Percentiles rank a stretch among this genome's conserved stretches.
Conservation (phyloP, 2,329 filamentous ascomycete genomes). For the Gnomoniopsis smithogilvyi region DNA sequence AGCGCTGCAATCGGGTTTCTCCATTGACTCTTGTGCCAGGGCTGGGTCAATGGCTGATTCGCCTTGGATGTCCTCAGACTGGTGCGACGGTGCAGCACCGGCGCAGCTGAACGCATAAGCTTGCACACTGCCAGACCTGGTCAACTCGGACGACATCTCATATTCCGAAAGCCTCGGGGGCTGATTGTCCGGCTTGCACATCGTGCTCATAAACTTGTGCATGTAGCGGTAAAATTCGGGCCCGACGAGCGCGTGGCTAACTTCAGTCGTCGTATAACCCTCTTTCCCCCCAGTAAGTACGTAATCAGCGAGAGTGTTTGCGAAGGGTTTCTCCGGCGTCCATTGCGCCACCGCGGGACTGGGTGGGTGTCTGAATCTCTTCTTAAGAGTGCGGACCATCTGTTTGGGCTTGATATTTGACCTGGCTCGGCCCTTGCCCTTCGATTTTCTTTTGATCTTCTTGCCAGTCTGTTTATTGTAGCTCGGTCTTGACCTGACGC, state of each 20-base stretch:
- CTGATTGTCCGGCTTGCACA: conserved; percentile 33
- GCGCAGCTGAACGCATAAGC: conserved; percentile 37
- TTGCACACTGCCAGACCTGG: conserved; percentile 37
- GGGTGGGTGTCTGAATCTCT: conserved; percentile 11
- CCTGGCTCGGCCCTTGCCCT: conserved; percentile 3
- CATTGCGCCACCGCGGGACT: conserved; percentile 21
- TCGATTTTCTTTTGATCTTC: conserved; percentile 18
- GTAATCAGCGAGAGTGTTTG: conserved; percentile 32
- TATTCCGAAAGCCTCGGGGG: conserved; percentile 37
- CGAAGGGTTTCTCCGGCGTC: conserved; percentile 33
- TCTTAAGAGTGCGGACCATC: conserved; percentile 6
- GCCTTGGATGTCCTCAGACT: background rate
- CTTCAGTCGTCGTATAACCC: conserved; percentile 33
- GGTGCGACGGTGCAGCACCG: background rate
- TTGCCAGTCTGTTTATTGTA: conserved; percentile 21
- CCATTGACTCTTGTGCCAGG: background rate
- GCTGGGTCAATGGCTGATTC: conserved; percentile 12
- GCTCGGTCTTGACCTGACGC: conserved; percentile 32
- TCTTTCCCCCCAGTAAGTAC: conserved; percentile 28
- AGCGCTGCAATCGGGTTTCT: background rate
- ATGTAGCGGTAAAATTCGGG: conserved; percentile 34
- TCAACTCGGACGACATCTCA: conserved; percentile 34
- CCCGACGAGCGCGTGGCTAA: conserved; percentile 33
- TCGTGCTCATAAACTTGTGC: conserved; percentile 27
- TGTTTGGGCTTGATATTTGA: background rate